These are phyloP conservation scores for Neospermospora avenae DNA, from an alignment of 2,329 filamentous ascomycete species.

Conservation along the genomic window DNA sequence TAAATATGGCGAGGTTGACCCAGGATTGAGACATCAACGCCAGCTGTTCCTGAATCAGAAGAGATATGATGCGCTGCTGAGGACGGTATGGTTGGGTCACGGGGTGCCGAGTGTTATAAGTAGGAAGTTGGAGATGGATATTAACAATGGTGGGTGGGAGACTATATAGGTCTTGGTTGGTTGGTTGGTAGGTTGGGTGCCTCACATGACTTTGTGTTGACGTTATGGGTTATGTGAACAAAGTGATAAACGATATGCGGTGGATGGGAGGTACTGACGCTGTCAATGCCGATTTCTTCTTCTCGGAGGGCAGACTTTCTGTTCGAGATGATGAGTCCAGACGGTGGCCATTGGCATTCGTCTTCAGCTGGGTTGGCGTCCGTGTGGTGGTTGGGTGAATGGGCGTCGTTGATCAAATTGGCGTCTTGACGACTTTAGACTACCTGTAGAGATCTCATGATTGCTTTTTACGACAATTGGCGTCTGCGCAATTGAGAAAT, in stretches of 20 bases:
- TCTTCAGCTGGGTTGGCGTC: too few relatives aligned
- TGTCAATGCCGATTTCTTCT: too few relatives aligned
- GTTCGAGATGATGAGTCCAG: too few relatives aligned
- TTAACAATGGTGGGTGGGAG: constrained; percentile 98
- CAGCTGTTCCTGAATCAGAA: constrained; percentile 93
- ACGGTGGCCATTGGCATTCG: too few relatives aligned
- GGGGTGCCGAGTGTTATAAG: constrained; percentile 86
- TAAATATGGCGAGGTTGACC: constrained; percentile 91
- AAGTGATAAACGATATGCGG: not conserved
- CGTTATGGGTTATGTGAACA: not conserved
- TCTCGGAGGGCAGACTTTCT: too few relatives aligned
- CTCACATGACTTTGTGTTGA: not conserved
- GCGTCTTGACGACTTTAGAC: too few relatives aligned
- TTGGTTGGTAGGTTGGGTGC: not conserved
- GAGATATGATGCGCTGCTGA: constrained; percentile 83
- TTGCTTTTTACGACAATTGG: too few relatives aligned
- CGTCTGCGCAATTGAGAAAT: too few relatives aligned
- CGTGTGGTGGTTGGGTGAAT: too few relatives aligned
- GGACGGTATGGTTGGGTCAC: constrained; percentile 83
- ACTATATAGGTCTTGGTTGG: constrained; percentile 47
- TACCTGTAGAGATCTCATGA: too few relatives aligned
- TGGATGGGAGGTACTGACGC: too few relatives aligned
- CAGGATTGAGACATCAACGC: constrained; percentile 81
- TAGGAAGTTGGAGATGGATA: constrained; percentile 86
- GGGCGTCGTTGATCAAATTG: too few relatives aligned